Evolutionary conservation across 305 asterid species (phyloP).

Genomic region (Fraxinus paxiana): DNA sequence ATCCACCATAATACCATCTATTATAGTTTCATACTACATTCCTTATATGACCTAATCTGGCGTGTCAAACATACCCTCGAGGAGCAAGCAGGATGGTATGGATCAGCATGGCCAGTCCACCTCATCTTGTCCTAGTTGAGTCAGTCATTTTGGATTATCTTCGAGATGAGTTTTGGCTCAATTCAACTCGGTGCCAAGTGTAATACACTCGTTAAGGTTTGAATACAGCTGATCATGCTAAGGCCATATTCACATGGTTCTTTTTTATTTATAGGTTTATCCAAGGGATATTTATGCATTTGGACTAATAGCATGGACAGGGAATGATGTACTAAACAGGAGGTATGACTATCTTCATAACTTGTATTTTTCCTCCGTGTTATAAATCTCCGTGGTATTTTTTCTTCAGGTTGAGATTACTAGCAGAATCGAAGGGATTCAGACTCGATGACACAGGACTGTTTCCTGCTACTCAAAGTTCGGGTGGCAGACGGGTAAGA

Average conservation of each 20-base stretch:
- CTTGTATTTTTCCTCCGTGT: not conserved
- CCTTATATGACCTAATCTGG: not conserved
- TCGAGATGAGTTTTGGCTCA: not conserved
- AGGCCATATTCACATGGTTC: not conserved
- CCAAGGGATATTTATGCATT: constrained; percentile 90
- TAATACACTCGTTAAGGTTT: not conserved
- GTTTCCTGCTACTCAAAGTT: constrained; percentile 58
- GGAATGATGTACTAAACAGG: constrained; percentile 84
- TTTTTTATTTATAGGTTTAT: constrained; percentile 56
- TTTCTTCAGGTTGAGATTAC: constrained; percentile 59
- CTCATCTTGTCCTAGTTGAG: not conserved
- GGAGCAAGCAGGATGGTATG: not conserved
- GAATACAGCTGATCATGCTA: not conserved
- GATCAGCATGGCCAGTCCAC: not conserved
- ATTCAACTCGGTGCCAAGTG: not conserved
- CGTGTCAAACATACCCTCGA: not conserved
- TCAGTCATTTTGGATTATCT: not conserved
- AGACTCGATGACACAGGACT: constrained; percentile 26
- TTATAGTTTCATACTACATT: not conserved
- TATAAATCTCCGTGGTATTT: not conserved
- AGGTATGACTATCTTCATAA: constrained; percentile 47
- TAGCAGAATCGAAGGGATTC: constrained; percentile 90
- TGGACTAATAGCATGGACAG: constrained; percentile 96
- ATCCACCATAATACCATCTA: not conserved
- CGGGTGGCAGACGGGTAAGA: constrained; percentile 66